Evolutionary conservation across 148 eudicot genomes (phyloP).

Genomic region (Rhododendron mucronatum): DNA sequence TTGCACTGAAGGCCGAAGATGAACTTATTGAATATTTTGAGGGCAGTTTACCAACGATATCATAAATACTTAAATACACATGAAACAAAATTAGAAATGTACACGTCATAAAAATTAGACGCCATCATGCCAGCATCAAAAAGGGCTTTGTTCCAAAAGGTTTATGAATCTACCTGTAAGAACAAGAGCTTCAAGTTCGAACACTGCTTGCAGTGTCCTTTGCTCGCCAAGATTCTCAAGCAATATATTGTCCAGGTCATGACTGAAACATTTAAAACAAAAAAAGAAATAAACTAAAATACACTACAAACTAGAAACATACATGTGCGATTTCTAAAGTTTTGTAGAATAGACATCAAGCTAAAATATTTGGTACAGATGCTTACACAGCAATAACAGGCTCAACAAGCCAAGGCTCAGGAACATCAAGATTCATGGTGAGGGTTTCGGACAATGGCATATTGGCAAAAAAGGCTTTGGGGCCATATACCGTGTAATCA

Average conservation of each 20-base stretch:
- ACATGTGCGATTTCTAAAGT: background rate
- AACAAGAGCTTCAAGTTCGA: constrained; percentile 95
- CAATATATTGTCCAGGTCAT: constrained; percentile 95
- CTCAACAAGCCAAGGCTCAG: constrained; percentile 99
- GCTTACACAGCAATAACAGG: constrained; percentile 91
- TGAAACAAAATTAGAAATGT: no score
- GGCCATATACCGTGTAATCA: constrained; percentile 76
- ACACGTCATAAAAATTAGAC: no score
- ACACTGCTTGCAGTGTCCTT: constrained; percentile 90
- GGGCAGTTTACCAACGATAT: background rate
- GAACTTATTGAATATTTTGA: background rate
- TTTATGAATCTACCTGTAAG: constrained; percentile 61
- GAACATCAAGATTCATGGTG: constrained; percentile 99
- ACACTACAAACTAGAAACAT: background rate
- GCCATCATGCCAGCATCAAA: background rate
- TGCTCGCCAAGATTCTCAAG: constrained; percentile 89
- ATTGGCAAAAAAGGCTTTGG: constrained; percentile 95
- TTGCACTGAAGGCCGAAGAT: background rate
- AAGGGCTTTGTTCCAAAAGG: background rate
- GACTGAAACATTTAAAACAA: constrained; percentile 43
- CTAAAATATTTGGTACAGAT: constrained; percentile 12
- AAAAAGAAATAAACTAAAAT: background rate
- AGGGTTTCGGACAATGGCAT: constrained; percentile 96
- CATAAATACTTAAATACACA: background rate
- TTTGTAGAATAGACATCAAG: background rate